Percentiles rank a stretch among this genome's conserved stretches.
Conservation (phyloP, 768 basidiomycete species). For the Suillus subalutaceus region DNA sequence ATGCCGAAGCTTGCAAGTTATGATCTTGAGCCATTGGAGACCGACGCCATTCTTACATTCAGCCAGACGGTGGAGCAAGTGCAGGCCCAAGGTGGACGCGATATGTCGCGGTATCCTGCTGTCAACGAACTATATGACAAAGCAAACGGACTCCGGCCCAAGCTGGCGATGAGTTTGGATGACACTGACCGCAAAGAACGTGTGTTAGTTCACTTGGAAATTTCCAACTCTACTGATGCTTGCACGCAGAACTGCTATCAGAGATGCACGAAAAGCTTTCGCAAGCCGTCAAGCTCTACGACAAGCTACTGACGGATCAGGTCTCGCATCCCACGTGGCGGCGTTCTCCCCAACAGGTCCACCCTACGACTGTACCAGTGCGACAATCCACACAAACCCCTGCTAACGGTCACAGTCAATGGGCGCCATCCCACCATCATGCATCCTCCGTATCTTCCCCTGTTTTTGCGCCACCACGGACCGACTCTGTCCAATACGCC, state of each 20-base stretch:
- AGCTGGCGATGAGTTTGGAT: constrained; percentile 80
- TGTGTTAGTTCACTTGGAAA: constrained; percentile 39
- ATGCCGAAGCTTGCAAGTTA: constrained; percentile 68
- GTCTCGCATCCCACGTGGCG: constrained; percentile 74
- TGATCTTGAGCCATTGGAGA: constrained; percentile 81
- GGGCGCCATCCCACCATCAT: constrained; percentile 25
- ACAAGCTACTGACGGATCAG: constrained; percentile 84
- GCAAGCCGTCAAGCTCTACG: constrained; percentile 90
- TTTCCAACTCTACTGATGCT: background rate
- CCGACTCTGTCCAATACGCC: constrained; percentile 21
- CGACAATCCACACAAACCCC: constrained; percentile 18
- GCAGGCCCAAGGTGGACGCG: constrained; percentile 73
- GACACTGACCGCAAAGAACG: constrained; percentile 87
- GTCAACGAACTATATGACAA: constrained; percentile 86
- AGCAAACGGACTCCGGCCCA: constrained; percentile 76
- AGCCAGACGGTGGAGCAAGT: constrained; percentile 88
- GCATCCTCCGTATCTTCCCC: constrained; percentile 21
- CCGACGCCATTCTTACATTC: constrained; percentile 87
- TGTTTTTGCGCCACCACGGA: constrained; percentile 23
- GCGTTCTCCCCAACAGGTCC: constrained; percentile 23
- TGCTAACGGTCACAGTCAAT: constrained; percentile 37
- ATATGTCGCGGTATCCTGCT: constrained; percentile 80
- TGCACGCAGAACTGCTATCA: constrained; percentile 68
- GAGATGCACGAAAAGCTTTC: constrained; percentile 97
- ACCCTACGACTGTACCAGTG: constrained; percentile 3